phyloP scores from a whole-genome alignment of 2,329 filamentous ascomycete genomes.

The Acarospora socialis region DNA sequence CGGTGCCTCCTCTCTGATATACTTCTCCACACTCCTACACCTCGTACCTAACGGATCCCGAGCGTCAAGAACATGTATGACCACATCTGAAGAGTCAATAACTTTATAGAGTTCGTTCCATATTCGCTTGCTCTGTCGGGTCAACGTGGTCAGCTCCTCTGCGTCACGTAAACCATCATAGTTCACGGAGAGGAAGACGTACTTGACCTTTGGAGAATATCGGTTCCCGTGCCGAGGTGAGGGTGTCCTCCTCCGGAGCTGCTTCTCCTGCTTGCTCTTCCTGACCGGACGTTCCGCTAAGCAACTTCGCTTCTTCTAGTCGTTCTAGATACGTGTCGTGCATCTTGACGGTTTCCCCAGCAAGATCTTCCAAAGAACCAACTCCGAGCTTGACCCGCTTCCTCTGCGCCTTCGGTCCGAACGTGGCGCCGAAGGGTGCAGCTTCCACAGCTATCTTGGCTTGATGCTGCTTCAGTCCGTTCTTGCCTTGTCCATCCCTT shows the following conservation, averaged over 20 bases:
- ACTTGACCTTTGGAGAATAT: conserved; percentile 15
- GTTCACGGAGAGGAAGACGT: too few relatives aligned
- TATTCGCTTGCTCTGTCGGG: conserved; percentile 88
- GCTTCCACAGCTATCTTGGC: conserved; percentile 90
- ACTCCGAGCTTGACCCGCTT: conserved; percentile 86
- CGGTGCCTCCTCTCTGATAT: conserved; percentile 79
- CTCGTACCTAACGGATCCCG: conserved; percentile 80
- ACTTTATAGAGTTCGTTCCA: conserved; percentile 97
- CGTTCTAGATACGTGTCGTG: conserved; percentile 71
- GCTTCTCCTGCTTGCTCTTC: conserved; percentile 30
- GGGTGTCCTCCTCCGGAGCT: conserved; percentile 23
- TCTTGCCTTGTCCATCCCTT: conserved; percentile 58
- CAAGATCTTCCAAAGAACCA: conserved; percentile 67
- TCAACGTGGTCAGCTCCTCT: conserved; percentile 47
- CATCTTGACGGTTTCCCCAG: conserved; percentile 62
- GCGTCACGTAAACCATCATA: conserved; percentile 30
- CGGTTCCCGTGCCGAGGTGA: conserved; percentile 31
- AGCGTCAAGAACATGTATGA: conserved; percentile 88
- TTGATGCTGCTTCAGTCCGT: conserved; percentile 80
- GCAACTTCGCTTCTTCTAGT: conserved; percentile 60
- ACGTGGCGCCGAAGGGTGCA: conserved; percentile 72
- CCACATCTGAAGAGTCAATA: conserved; percentile 88
- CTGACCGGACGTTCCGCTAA: conserved; percentile 54
- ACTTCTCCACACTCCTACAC: conserved; percentile 83
- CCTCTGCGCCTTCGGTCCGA: conserved; percentile 83